phyloP scores from a whole-genome alignment of 2,329 filamentous ascomycete species.

The Sporothrix curviconia region DNA sequence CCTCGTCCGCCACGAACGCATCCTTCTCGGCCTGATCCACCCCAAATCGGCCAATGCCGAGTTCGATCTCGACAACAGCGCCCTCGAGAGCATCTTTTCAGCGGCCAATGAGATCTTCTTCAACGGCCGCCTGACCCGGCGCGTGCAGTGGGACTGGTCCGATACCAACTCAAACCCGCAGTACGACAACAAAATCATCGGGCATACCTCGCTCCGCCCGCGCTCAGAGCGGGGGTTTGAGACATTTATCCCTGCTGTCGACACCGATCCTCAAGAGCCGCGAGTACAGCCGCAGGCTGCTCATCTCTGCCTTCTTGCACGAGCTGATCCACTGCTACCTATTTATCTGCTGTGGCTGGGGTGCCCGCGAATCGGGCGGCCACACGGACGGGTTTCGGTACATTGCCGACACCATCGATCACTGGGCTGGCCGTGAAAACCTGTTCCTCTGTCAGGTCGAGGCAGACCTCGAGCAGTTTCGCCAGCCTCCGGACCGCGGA shows the following conservation, averaged over 20 bases:
- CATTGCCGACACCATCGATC: constrained; percentile 55
- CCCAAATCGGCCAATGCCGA: constrained; percentile 40
- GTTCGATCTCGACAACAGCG: constrained; percentile 50
- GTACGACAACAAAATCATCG: constrained; percentile 52
- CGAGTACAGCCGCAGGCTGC: constrained; percentile 51
- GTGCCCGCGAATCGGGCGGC: constrained; percentile 48
- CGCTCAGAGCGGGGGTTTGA: constrained; percentile 45
- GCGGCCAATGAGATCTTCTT: constrained; percentile 60
- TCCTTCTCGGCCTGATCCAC: constrained; percentile 51
- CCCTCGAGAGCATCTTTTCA: constrained; percentile 52
- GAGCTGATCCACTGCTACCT: constrained; percentile 63
- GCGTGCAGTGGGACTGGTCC: constrained; percentile 58
- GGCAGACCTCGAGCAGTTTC: constrained; percentile 43
- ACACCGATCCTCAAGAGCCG: constrained; percentile 49
- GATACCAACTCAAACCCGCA: constrained; percentile 39
- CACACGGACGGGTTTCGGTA: constrained; percentile 54
- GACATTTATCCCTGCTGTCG: constrained; percentile 56
- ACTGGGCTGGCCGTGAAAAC: constrained; percentile 51
- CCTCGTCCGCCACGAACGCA: constrained; percentile 50
- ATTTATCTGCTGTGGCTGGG: constrained; percentile 55
- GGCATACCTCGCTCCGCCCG: constrained; percentile 55
- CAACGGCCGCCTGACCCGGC: constrained; percentile 45
- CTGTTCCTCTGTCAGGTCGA: constrained; percentile 54
- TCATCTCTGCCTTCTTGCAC: constrained; percentile 60
- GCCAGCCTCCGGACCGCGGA: background rate